A percentile compares a stretch with the other conserved stretches of the same genome.
Evolutionary conservation across 768 basidiomycete genomes (phyloP).

Genomic region (Podaxis sp.): DNA sequence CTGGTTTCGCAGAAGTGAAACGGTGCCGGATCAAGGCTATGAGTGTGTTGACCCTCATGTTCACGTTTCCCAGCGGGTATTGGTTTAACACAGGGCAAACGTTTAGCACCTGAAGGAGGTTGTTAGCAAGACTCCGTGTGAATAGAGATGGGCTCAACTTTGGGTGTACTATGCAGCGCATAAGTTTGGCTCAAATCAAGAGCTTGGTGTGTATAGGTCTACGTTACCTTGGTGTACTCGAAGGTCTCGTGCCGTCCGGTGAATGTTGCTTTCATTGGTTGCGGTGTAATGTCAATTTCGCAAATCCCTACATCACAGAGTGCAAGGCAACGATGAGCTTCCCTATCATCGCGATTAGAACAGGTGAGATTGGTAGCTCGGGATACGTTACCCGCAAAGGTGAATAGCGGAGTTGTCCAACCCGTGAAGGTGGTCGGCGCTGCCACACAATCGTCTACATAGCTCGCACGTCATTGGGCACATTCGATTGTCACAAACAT

Average conservation of each 20-base stretch:
- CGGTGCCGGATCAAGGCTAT: constrained; percentile 41
- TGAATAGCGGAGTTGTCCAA: constrained; percentile 40
- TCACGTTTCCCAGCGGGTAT: constrained; percentile 41
- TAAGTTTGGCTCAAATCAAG: neutral
- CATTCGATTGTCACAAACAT: constrained; percentile 49
- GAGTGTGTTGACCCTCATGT: constrained; percentile 51
- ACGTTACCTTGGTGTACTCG: constrained; percentile 64
- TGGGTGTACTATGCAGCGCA: constrained; percentile 46
- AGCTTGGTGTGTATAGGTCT: too few relatives aligned
- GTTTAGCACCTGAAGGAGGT: constrained; percentile 41
- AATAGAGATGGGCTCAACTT: constrained; percentile 30
- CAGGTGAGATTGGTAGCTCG: too few relatives aligned
- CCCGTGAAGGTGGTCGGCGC: constrained; percentile 52
- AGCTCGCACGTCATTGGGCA: constrained; percentile 57
- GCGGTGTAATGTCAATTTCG: constrained; percentile 57
- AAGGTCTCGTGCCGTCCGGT: constrained; percentile 60
- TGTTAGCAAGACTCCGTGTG: constrained; percentile 4
- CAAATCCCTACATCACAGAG: constrained; percentile 54
- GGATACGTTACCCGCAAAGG: constrained; percentile 51
- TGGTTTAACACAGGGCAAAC: constrained; percentile 46
- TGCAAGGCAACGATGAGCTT: constrained; percentile 48
- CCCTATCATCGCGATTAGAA: constrained; percentile 29
- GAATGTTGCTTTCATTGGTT: constrained; percentile 62
- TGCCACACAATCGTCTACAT: constrained; percentile 53
- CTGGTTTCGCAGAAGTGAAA: constrained; percentile 57